phyloP scores from a whole-genome alignment of 257 asterid genomes.

The Ajuga chamaepitys region DNA sequence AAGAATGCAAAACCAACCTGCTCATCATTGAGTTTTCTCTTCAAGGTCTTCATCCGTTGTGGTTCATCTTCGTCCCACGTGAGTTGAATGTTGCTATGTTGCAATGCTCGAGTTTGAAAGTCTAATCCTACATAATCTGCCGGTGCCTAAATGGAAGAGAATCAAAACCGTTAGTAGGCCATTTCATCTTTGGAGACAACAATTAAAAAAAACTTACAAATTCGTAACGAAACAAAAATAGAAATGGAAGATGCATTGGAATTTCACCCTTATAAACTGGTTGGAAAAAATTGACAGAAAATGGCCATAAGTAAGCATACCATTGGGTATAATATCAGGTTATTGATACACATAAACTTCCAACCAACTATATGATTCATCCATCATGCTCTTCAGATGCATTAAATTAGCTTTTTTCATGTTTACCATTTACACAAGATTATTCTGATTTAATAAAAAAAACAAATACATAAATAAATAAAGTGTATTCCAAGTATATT shows the following conservation, averaged over 20 bases:
- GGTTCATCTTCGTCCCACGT: conserved; percentile 99
- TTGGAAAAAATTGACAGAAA: not conserved
- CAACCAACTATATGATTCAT: not conserved
- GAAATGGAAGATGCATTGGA: not conserved
- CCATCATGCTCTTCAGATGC: not conserved
- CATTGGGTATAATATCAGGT: not conserved
- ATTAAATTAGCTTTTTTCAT: not conserved
- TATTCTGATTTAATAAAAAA: too few species aligned
- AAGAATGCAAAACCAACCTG: conserved; percentile 46
- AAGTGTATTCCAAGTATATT: not conserved
- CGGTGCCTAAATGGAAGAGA: conserved; percentile 47
- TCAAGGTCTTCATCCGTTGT: conserved; percentile 57
- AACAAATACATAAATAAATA: too few species aligned
- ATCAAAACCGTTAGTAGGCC: not conserved
- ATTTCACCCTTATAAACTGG: not conserved
- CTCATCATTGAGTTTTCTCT: conserved; percentile 54
- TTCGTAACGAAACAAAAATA: too few species aligned
- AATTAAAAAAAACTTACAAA: too few species aligned
- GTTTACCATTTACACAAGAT: not conserved
- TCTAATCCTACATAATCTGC: conserved; percentile 74
- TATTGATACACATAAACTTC: not conserved
- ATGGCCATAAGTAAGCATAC: not conserved
- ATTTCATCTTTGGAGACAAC: too few species aligned
- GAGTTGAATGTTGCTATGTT: conserved; percentile 71
- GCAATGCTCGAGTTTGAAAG: conserved; percentile 83